A percentile compares a stretch with the other conserved stretches of the same genome.
These are phyloP conservation scores for Mucor circinelloides DNA, from an alignment of 371 early-diverging fungal genomes.

Conservation along the genomic window DNA sequence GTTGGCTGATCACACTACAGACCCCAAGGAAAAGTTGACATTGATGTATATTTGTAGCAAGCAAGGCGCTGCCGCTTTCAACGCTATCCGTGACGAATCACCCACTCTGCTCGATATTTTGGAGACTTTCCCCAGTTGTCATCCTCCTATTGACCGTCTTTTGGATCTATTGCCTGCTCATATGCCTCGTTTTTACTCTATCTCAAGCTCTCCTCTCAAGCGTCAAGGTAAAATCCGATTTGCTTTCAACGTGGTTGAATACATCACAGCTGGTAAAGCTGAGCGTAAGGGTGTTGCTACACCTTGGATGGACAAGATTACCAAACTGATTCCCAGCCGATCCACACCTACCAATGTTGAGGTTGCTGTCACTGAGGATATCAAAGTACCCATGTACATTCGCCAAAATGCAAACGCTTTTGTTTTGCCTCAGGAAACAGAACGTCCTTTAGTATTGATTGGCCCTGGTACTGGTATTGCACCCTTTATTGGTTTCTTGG, in stretches of 20 bases:
- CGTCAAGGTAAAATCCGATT: conserved; percentile 59
- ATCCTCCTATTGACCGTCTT: conserved; percentile 64
- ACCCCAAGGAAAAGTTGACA: conserved; percentile 66
- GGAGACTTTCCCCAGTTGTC: conserved; percentile 73
- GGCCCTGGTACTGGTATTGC: conserved; percentile 93
- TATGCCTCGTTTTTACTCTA: conserved; percentile 88
- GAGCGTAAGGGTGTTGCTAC: conserved; percentile 79
- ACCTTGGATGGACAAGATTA: conserved; percentile 74
- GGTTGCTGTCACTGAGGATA: conserved; percentile 3
- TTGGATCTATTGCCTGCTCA: conserved; percentile 78
- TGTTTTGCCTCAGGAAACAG: conserved; percentile 56
- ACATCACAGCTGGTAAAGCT: conserved; percentile 48
- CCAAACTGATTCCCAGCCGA: conserved; percentile 42
- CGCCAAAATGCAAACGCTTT: conserved; percentile 59
- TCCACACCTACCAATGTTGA: conserved; percentile 14
- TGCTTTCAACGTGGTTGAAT: conserved; percentile 89
- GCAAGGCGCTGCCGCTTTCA: conserved; percentile 73
- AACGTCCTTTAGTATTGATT: conserved; percentile 72
- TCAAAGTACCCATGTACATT: conserved; percentile 56
- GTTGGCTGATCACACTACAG: conserved; percentile 76
- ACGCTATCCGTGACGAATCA: conserved; percentile 62
- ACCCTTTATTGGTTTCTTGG: conserved; percentile 84
- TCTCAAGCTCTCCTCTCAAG: conserved; percentile 68
- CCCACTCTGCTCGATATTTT: conserved; percentile 82
- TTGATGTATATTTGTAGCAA: conserved; percentile 80